Evolutionary conservation across 73 alveolate species (phyloP).

Genomic region (Uronychia setigera): DNA sequence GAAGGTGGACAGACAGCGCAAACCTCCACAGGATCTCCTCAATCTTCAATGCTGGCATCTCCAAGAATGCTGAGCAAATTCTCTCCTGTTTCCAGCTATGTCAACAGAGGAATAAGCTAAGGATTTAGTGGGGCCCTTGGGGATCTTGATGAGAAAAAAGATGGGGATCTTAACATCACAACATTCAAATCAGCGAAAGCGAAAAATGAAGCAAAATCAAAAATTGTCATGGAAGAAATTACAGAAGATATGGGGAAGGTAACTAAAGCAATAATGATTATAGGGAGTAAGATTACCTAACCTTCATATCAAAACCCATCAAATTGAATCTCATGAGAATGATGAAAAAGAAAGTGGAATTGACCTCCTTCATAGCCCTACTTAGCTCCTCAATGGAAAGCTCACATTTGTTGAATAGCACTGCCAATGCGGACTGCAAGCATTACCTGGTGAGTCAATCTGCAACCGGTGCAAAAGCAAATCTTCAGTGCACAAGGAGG

Average conservation of each 20-base stretch:
- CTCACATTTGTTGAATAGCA: not conserved
- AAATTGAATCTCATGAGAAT: not conserved
- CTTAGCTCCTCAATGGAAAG: not conserved
- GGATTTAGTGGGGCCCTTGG: no score
- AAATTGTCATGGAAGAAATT: not conserved
- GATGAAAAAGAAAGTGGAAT: not conserved
- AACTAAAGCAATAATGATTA: not conserved
- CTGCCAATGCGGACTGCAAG: not conserved
- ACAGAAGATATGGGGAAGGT: not conserved
- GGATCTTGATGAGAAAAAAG: no score
- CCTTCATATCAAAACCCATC: not conserved
- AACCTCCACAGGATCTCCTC: not conserved
- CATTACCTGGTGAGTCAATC: not conserved
- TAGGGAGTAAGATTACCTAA: not conserved
- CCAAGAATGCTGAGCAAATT: constrained; percentile 59
- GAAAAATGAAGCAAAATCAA: not conserved
- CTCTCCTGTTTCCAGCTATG: constrained; percentile 19
- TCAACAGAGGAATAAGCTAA: not conserved
- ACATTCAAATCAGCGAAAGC: not conserved
- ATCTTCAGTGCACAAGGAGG: constrained; percentile 54
- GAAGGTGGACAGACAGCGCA: constrained; percentile 1
- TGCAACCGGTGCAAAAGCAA: not conserved
- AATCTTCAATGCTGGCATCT: constrained; percentile 14
- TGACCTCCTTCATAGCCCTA: not conserved
- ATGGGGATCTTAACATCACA: not conserved